Evolutionary conservation across 768 basidiomycete genomes (phyloP), one percentile per base, ranked within the genome.

Genomic region (Boletus huronensis): DNA sequence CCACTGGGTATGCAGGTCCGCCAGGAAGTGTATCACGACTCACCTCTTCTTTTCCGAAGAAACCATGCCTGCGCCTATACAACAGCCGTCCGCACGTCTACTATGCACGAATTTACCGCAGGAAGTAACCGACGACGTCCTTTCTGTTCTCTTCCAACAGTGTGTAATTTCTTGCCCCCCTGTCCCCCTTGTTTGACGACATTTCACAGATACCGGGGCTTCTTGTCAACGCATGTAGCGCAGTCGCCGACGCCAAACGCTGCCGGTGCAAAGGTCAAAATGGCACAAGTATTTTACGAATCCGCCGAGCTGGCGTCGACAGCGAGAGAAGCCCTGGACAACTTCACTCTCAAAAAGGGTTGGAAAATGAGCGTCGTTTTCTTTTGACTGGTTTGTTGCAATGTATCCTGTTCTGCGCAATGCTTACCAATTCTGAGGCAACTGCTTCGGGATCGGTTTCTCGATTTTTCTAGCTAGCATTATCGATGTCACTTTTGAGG

Each of bases 131-230:
- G 85, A 91, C 61, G 87, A 88, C 56, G 88, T 94, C 29, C 79
- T 98, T 26, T 82, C 85, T 4, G 90, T 93, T 17, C 74, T 97
- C 17, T 96, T 96, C 77, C 89, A 93, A 71, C 91, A 94, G 93
- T 95, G 65, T 53, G 93, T 83, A 3, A 41, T 58, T 23, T 35
- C 58, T 21, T 51, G 3, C 17, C 3, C 17, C n/a, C 50, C 11
- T 13, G 28, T 32, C 21, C 14, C 51, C 23, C 23, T 31, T 39
- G 31, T 19, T 26, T 55, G 46, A 52, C 40, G 3, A 13, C 57
- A 42, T 52, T 42, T 39, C 23, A 42, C 69, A 96, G 93, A 69
- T 92, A 94, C 68, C 81, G 87, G 64, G 94, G 94, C 21, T 91
- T 91, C 75, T 78, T 83, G 66, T 77, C 81, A 17, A 82, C 87